phyloP scores from a whole-genome alignment of 2,329 filamentous ascomycete genomes.

The Myriosclerotinia scirpicola region DNA sequence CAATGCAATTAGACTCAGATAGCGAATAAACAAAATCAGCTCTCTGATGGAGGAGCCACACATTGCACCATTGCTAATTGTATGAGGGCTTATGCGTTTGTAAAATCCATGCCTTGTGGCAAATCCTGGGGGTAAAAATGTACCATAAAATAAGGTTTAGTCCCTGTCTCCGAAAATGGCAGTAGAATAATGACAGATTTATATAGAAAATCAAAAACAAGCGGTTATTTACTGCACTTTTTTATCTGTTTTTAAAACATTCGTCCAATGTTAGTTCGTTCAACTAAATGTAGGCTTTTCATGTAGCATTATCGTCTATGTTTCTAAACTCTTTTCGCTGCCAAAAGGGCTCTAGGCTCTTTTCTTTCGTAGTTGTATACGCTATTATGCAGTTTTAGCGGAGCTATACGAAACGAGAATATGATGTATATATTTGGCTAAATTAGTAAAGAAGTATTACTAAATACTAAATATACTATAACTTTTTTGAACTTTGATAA shows the following conservation, averaged over 20 bases:
- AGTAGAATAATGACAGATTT: neutral
- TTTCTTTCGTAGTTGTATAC: too few relatives aligned
- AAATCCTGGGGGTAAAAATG: neutral
- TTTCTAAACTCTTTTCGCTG: too few relatives aligned
- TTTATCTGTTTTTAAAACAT: neutral
- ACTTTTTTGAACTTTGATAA: too few relatives aligned
- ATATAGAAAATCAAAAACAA: neutral
- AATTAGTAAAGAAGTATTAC: too few relatives aligned
- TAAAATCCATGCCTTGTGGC: neutral
- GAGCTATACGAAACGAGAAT: too few relatives aligned
- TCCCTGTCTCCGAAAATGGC: neutral
- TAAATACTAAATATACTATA: too few relatives aligned
- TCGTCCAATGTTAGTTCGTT: neutral
- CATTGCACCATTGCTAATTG: neutral
- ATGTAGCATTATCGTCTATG: too few relatives aligned
- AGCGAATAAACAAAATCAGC: slow-evolving; percentile 10
- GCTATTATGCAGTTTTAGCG: too few relatives aligned
- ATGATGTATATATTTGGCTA: too few relatives aligned
- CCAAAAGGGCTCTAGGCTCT: too few relatives aligned
- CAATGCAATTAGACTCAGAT: slow-evolving; percentile 22
- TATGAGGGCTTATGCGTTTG: neutral
- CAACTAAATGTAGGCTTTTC: too few relatives aligned
- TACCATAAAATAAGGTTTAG: neutral
- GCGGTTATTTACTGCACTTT: neutral
- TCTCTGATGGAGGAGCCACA: neutral